Evolutionary conservation across 495 filamentous ascomycete genomes (phyloP).

Genomic region (Barbatosphaeria neglecta): DNA sequence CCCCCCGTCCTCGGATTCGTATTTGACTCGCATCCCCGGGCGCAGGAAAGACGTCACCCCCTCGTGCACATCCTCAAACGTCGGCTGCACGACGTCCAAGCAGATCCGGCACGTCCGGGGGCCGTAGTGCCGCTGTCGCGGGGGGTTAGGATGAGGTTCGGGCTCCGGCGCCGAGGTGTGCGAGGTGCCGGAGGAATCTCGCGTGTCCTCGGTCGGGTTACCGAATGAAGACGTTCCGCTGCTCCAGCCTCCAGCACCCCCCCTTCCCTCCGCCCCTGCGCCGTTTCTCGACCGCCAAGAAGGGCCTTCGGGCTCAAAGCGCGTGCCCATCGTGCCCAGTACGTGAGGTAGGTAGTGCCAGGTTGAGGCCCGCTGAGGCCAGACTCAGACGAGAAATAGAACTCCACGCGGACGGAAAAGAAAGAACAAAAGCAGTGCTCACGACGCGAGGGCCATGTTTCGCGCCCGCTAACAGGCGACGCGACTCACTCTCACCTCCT

Average conservation of each 20-base stretch:
- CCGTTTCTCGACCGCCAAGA: neutral
- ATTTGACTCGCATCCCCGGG: slow-evolving; percentile 50
- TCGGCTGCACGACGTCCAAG: slow-evolving; percentile 71
- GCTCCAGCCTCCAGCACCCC: neutral
- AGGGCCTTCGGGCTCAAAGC: neutral
- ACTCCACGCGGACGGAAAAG: no score
- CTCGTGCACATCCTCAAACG: slow-evolving; percentile 53
- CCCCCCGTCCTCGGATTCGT: slow-evolving; percentile 67
- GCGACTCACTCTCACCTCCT: no score
- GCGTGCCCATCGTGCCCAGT: neutral
- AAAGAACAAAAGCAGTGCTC: no score
- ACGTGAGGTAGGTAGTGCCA: no score
- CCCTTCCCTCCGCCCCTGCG: no score
- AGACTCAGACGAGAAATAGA: no score
- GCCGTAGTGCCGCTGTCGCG: slow-evolving; percentile 38
- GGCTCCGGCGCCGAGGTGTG: slow-evolving; percentile 4
- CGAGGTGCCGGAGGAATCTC: neutral
- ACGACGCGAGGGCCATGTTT: no score
- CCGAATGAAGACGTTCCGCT: neutral
- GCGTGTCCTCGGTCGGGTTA: neutral
- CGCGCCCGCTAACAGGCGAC: no score
- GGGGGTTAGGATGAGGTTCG: slow-evolving; percentile 14
- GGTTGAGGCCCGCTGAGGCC: no score
- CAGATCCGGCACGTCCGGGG: slow-evolving; percentile 85
- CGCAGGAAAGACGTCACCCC: slow-evolving; percentile 52